A percentile compares a stretch with the other conserved stretches of the same genome.
Conservation (phyloP, 805 yeast genomes). For the Myxozyma lipomycoides region DNA sequence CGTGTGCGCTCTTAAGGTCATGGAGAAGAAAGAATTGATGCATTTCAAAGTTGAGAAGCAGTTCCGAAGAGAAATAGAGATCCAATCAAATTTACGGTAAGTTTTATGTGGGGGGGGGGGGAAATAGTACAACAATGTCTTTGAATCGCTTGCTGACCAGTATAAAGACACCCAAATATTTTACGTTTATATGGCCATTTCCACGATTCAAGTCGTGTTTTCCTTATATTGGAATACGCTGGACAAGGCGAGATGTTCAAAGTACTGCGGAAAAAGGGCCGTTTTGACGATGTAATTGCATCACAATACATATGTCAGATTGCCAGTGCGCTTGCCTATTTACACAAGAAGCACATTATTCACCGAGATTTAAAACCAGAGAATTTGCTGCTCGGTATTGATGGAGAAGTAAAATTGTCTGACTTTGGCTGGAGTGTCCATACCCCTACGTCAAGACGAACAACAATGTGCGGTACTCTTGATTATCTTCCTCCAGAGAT, state of each 20-base stretch:
- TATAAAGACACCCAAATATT: constrained; percentile 65
- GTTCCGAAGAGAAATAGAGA: constrained; percentile 85
- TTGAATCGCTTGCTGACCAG: not conserved
- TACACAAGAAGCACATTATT: constrained; percentile 75
- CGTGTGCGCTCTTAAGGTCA: constrained; percentile 84
- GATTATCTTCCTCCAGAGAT: constrained; percentile 95
- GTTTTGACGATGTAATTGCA: constrained; percentile 70
- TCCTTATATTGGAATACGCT: constrained; percentile 78
- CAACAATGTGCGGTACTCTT: constrained; percentile 90
- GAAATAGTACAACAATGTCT: not conserved
- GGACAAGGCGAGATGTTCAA: constrained; percentile 84
- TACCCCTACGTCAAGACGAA: constrained; percentile 53
- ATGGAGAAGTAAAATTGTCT: constrained; percentile 74
- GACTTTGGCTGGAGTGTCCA: constrained; percentile 97
- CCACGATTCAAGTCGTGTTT: constrained; percentile 74
- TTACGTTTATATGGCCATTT: constrained; percentile 82
- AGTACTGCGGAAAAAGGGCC: constrained; percentile 57
- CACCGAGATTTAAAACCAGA: constrained; percentile 96
- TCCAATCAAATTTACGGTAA: constrained; percentile 61
- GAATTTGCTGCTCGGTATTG: constrained; percentile 72
- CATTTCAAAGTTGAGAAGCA: constrained; percentile 77
- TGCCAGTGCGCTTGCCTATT: constrained; percentile 69
- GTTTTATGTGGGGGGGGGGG: not conserved
- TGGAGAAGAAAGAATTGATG: constrained; percentile 77
- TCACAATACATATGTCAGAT: constrained; percentile 78